Percentiles rank a stretch among this genome's conserved stretches.
phyloP scores from a whole-genome alignment of 1,284 basidiomycete genomes.

The Cutaneotrichosporon curvatum region DNA sequence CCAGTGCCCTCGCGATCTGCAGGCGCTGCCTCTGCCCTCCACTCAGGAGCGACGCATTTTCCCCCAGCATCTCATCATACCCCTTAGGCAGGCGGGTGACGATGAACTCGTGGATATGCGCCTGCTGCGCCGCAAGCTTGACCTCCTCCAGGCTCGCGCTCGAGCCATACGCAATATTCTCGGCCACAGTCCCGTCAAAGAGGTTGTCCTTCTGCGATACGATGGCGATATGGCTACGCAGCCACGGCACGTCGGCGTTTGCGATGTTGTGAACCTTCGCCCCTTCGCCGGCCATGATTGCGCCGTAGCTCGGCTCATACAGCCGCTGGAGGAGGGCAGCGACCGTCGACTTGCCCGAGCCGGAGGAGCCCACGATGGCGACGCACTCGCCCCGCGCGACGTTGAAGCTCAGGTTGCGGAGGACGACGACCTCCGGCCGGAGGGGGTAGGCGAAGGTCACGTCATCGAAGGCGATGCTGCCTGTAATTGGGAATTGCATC shows the following conservation, averaged over 20 bases:
- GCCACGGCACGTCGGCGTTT: slow-evolving; percentile 59
- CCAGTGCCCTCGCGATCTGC: slow-evolving; percentile 82
- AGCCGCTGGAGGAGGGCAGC: slow-evolving; percentile 73
- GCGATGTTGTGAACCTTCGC: slow-evolving; percentile 46
- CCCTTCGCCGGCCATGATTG: slow-evolving; percentile 48
- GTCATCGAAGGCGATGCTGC: slow-evolving; percentile 61
- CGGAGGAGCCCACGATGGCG: slow-evolving; percentile 79
- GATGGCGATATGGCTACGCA: slow-evolving; percentile 75
- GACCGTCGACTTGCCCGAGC: slow-evolving; percentile 82
- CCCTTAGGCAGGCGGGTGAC: slow-evolving; percentile 63
- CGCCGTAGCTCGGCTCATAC: slow-evolving; percentile 67
- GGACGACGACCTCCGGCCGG: slow-evolving; percentile 63
- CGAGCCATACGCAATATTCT: slow-evolving; percentile 78
- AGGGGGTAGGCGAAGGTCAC: slow-evolving; percentile 77
- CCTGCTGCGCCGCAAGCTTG: slow-evolving; percentile 61
- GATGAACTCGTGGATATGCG: slow-evolving; percentile 83
- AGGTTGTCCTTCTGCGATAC: slow-evolving; percentile 79
- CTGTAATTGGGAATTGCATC: slow-evolving; percentile 58
- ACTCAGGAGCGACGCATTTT: slow-evolving; percentile 78
- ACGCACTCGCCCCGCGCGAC: slow-evolving; percentile 69
- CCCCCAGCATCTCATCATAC: slow-evolving; percentile 80
- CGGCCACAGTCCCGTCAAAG: slow-evolving; percentile 74
- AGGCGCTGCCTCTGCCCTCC: slow-evolving; percentile 93
- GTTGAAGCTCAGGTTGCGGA: slow-evolving; percentile 59
- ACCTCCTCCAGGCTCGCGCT: slow-evolving; percentile 56